phyloP scores from a whole-genome alignment of 1,284 basidiomycete genomes.

The Waitea zeae region DNA sequence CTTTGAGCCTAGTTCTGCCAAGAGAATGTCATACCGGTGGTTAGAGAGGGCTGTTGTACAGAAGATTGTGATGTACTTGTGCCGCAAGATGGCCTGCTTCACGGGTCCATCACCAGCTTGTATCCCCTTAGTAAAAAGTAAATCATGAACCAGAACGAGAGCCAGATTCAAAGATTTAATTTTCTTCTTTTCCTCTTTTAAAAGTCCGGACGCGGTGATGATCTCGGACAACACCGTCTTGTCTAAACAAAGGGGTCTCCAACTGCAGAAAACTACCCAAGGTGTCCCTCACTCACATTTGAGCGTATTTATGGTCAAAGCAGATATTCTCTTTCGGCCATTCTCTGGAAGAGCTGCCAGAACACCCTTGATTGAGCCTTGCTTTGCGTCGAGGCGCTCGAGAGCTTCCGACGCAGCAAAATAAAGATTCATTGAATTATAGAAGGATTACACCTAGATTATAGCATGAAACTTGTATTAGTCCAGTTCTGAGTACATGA shows the following conservation, averaged over 20 bases:
- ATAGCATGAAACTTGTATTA: slow-evolving; percentile 20
- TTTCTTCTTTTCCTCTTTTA: slow-evolving; percentile 58
- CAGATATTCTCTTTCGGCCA: slow-evolving; percentile 60
- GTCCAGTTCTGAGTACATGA: slow-evolving; percentile 6
- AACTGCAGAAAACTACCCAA: slow-evolving; percentile 1
- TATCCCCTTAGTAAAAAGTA: slow-evolving; percentile 66
- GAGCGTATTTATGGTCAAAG: slow-evolving; percentile 78
- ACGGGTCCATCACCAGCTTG: slow-evolving; percentile 79
- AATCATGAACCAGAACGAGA: slow-evolving; percentile 76
- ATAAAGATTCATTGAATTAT: slow-evolving; percentile 96
- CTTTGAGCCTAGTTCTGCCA: slow-evolving; percentile 74
- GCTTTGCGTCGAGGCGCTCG: slow-evolving; percentile 71
- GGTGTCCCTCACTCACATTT: slow-evolving; percentile 53
- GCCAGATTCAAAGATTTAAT: slow-evolving; percentile 60
- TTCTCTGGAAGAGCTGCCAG: slow-evolving; percentile 57
- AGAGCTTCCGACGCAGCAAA: slow-evolving; percentile 72
- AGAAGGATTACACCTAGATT: too few species aligned
- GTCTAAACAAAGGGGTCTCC: slow-evolving; percentile 27
- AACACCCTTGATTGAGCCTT: slow-evolving; percentile 74
- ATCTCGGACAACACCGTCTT: slow-evolving; percentile 51
- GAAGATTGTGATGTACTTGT: too few species aligned
- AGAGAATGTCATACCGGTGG: too few species aligned
- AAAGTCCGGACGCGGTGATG: slow-evolving; percentile 44
- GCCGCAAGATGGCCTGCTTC: slow-evolving; percentile 67
- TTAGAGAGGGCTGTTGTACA: too few species aligned